Evolutionary conservation across 2,329 filamentous ascomycete genomes (phyloP).

Genomic region (Cladophialophora carrionii): DNA sequence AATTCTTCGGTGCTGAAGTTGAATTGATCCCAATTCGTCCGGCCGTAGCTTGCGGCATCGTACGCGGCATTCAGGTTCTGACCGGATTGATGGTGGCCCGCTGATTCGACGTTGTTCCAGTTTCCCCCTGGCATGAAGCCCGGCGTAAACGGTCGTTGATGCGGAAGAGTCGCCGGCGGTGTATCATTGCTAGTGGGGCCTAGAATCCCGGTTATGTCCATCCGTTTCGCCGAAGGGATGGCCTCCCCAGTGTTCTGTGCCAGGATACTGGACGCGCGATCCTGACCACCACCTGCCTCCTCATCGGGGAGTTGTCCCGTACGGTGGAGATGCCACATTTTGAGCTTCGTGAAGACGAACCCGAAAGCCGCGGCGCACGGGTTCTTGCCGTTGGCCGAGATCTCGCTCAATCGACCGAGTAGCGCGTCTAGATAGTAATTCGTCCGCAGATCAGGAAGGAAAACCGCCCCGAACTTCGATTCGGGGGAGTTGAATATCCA

Average conservation of each 20-base stretch:
- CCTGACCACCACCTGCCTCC: conserved; percentile 13
- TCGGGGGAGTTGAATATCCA: conserved; percentile 66
- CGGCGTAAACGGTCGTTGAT: conserved; percentile 8
- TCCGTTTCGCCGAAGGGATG: conserved; percentile 14
- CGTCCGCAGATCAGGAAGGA: conserved; percentile 67
- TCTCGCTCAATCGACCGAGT: conserved; percentile 67
- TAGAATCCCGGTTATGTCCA: conserved; percentile 2
- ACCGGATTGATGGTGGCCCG: conserved; percentile 2
- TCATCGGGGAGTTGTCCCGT: conserved; percentile 44
- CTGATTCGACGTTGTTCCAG: conserved; percentile 11
- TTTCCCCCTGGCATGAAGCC: not conserved
- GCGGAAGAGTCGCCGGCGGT: not conserved
- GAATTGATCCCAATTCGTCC: conserved; percentile 37
- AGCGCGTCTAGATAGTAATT: conserved; percentile 69
- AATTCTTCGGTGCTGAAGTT: conserved; percentile 33
- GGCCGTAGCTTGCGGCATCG: conserved; percentile 34
- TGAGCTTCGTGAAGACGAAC: conserved; percentile 69
- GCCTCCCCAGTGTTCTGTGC: conserved; percentile 13
- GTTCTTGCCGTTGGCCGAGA: conserved; percentile 65
- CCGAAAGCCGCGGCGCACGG: conserved; percentile 71
- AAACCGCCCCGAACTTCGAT: conserved; percentile 68
- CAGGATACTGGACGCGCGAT: conserved; percentile 17
- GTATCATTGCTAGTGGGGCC: not conserved
- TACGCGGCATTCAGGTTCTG: conserved; percentile 33
- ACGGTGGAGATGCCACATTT: conserved; percentile 65